A percentile compares a stretch with the other conserved stretches of the same genome.
Conservation (phyloP, 192 early-diverging fungal species). For the Linderina pennispora region DNA sequence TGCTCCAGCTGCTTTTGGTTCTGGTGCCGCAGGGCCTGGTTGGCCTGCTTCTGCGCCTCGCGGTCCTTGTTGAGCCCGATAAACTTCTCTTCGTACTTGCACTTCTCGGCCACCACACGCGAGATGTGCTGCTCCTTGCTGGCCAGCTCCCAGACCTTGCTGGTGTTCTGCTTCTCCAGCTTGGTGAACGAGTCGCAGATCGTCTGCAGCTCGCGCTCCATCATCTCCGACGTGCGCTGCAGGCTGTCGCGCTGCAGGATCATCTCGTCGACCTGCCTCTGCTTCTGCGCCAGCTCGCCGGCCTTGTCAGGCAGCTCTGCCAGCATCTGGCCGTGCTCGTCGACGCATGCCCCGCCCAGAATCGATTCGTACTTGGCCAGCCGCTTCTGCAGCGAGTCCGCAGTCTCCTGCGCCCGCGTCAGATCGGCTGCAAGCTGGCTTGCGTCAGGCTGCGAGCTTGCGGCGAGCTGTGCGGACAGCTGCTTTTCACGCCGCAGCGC, state of each 20-base stretch:
- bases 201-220: conserved; percentile 51
- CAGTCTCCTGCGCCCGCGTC: conserved; percentile 18
- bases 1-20: conserved; percentile 82
- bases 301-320: conserved; percentile 6
- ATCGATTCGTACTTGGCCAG: conserved; percentile 41
- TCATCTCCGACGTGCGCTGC: conserved; percentile 47
- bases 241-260: conserved; percentile 49
- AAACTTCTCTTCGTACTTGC: conserved; percentile 82
- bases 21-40: conserved; percentile 63
- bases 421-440: conserved; percentile 22
- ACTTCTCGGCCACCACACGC: conserved; percentile 75
- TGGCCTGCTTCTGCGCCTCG: conserved; percentile 57
- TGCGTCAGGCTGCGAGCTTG: conserved; percentile 20
- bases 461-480: conserved; percentile 39
- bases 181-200: conserved; percentile 61
- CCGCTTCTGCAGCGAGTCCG: conserved; percentile 22
- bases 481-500: conserved; percentile 44
- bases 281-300: conserved; percentile 37
- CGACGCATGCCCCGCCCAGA: conserved; percentile 18
- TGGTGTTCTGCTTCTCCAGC: conserved; percentile 78
- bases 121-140: conserved; percentile 75
- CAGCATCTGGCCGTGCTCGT: conserved; percentile 13
- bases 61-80: conserved; percentile 62
- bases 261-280: conserved; percentile 49
- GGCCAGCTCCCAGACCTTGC: conserved; percentile 69